phyloP scores from a whole-genome alignment of 352 stramenopile genomes.

The Phytophthora idaei region DNA sequence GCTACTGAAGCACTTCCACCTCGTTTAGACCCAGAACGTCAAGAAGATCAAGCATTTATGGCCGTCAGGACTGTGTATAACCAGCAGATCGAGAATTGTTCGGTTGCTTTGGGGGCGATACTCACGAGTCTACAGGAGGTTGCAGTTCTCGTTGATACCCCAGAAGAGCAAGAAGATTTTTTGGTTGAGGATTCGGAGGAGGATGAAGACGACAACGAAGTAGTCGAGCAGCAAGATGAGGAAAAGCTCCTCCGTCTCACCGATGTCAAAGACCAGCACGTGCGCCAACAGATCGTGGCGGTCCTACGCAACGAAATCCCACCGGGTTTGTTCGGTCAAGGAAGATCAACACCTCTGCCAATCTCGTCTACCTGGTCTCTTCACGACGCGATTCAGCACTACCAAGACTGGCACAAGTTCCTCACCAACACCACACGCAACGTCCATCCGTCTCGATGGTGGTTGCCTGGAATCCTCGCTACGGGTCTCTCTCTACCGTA shows the following conservation, averaged over 20 bases:
- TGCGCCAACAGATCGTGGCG: constrained; percentile 15
- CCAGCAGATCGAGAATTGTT: constrained; percentile 11
- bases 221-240: neutral
- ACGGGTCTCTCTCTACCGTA: constrained; percentile 5
- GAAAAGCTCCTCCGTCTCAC: constrained; percentile 1
- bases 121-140: constrained; percentile 1
- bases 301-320: constrained; percentile 36
- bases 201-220: constrained; percentile 8
- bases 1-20: constrained; percentile 23
- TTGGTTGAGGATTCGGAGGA: neutral
- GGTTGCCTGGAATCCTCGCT: constrained; percentile 25
- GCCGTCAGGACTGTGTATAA: neutral
- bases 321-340: neutral
- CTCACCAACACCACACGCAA: neutral
- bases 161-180: neutral
- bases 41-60: neutral
- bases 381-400: constrained; percentile 35
- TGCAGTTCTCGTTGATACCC: neutral
- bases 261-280: constrained; percentile 16
- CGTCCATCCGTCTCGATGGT: constrained; percentile 7
- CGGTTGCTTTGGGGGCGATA: constrained; percentile 4
- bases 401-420: constrained; percentile 25
- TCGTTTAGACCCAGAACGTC: constrained; percentile 5
- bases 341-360: neutral
- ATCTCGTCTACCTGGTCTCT: constrained; percentile 18